phyloP scores from a whole-genome alignment of 2,329 filamentous ascomycete genomes.

The Paraphoma sp. region DNA sequence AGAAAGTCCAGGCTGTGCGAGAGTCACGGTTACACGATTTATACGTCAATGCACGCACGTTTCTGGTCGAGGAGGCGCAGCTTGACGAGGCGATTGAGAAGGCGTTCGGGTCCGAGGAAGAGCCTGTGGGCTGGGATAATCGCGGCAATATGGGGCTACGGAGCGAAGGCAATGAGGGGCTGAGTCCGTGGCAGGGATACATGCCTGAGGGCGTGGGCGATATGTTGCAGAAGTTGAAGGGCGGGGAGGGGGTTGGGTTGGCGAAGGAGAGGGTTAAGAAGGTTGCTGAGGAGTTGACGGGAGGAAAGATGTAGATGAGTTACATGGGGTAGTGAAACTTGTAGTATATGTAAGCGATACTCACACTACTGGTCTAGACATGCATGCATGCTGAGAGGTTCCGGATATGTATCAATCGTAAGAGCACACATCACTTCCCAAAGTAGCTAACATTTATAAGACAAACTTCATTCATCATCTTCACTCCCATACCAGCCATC shows the following conservation, averaged over 20 bases:
- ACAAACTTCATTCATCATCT: too few relatives aligned
- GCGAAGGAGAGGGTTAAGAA: slow-evolving; percentile 66
- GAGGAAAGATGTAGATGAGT: slow-evolving; percentile 64
- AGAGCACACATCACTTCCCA: too few relatives aligned
- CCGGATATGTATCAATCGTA: too few relatives aligned
- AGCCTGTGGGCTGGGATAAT: slow-evolving; percentile 49
- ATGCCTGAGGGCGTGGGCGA: slow-evolving; percentile 42
- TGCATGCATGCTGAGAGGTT: too few relatives aligned
- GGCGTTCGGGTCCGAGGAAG: slow-evolving; percentile 71
- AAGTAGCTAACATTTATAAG: too few relatives aligned
- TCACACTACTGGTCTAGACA: background rate
- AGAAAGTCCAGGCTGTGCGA: slow-evolving; percentile 64
- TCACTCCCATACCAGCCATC: too few relatives aligned
- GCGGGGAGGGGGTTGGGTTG: slow-evolving; percentile 48
- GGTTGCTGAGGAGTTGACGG: slow-evolving; percentile 71
- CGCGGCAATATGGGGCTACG: slow-evolving; percentile 27
- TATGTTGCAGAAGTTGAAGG: slow-evolving; percentile 43
- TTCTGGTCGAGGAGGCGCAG: slow-evolving; percentile 83
- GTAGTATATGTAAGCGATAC: background rate
- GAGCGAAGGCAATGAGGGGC: slow-evolving; percentile 27
- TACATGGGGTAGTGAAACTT: background rate
- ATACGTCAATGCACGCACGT: slow-evolving; percentile 85
- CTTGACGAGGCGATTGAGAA: slow-evolving; percentile 75
- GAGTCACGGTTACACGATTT: slow-evolving; percentile 80
- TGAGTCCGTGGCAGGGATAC: slow-evolving; percentile 41